Conservation (phyloP, 2,329 filamentous ascomycete genomes). For the Venturia effusa region DNA sequence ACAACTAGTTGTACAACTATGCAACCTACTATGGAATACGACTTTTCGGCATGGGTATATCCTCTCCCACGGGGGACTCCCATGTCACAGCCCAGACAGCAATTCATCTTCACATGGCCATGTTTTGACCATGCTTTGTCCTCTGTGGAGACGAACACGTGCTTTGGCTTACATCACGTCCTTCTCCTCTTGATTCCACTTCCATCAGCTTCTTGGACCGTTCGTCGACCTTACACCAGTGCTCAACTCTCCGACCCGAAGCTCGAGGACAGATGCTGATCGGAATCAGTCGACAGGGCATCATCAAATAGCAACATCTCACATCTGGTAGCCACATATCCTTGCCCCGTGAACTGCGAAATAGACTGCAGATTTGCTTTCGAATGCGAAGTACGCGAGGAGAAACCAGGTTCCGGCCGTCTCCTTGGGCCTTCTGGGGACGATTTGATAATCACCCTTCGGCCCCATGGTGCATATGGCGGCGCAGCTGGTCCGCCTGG, state of each 20-base stretch:
- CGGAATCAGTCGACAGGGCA: neutral
- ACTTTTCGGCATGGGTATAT: neutral
- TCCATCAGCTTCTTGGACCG: neutral
- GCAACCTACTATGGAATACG: conserved; percentile 3
- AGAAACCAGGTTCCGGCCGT: neutral
- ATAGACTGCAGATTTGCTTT: neutral
- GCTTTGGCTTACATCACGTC: neutral
- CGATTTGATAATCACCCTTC: neutral
- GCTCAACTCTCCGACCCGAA: neutral
- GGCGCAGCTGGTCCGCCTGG: neutral
- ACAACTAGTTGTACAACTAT: too few relatives aligned
- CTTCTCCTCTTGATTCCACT: neutral
- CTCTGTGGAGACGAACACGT: neutral
- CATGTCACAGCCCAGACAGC: neutral
- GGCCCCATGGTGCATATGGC: neutral
- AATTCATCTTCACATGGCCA: too few relatives aligned
- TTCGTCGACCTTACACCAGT: neutral
- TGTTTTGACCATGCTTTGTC: neutral
- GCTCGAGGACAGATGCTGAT: neutral
- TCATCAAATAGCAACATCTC: neutral
- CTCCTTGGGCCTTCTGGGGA: neutral
- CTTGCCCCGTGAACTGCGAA: neutral
- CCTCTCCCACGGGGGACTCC: neutral
- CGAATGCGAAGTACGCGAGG: neutral
- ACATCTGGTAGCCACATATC: neutral